Evolutionary conservation across 139 green algal species (phyloP).

Genomic region (Tetradesmus lagerheimii): DNA sequence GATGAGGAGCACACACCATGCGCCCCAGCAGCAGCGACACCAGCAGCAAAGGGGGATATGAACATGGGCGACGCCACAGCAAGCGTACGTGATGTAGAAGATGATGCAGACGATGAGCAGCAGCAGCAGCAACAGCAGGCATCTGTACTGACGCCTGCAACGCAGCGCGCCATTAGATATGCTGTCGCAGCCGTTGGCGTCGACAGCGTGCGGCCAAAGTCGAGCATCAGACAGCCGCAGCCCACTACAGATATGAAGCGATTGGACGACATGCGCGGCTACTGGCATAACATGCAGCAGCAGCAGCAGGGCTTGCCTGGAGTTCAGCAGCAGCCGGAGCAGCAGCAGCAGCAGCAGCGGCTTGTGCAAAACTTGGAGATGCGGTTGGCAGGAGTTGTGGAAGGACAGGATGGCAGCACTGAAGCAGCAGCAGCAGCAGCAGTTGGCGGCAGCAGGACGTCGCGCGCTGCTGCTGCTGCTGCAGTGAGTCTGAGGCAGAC

Average conservation of each 20-base stretch:
- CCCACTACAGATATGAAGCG: conserved; percentile 33
- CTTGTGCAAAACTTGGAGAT: background rate
- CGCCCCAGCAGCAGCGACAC: background rate
- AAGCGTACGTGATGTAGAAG: background rate
- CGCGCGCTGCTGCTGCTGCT: background rate
- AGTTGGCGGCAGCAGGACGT: background rate
- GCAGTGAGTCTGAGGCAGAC: background rate
- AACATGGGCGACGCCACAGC: background rate
- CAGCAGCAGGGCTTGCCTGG: background rate
- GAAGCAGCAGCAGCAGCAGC: too few species aligned
- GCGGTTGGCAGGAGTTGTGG: background rate
- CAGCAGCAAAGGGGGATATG: background rate
- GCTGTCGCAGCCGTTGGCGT: conserved; percentile 8
- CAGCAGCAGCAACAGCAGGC: background rate
- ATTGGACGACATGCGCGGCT: background rate
- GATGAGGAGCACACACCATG: background rate
- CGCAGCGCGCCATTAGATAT: conserved; percentile 11
- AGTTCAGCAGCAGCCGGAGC: background rate
- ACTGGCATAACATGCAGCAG: background rate
- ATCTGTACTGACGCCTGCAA: background rate
- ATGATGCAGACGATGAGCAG: background rate
- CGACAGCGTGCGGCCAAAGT: conserved; percentile 6
- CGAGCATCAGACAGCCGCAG: conserved; percentile 32
- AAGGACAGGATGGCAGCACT: background rate
- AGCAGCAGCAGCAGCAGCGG: conserved; percentile 14